Evolutionary conservation across 2,329 filamentous ascomycete genomes (phyloP), one percentile per base, ranked within the genome.

Genomic region (Gremmenia infestans): DNA sequence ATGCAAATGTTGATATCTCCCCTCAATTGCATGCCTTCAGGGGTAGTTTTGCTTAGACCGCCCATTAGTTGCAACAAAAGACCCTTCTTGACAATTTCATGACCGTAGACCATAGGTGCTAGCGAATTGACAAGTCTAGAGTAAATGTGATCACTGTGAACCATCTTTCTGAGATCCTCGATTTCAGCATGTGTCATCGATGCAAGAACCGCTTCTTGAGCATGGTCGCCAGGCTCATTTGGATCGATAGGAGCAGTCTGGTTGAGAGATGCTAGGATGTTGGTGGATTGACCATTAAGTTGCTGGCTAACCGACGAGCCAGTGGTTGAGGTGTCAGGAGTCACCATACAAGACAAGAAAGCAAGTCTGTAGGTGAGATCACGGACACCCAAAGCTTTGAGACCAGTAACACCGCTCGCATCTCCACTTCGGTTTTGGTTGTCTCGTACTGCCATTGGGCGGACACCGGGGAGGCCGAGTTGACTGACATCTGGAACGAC

Each of bases 1-100:
- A 99, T 90, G 73, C 94, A 99, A 60, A 99, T 96, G 75, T 99
- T 99, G 78, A 99, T 92, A 70, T 99, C 94, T 64, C 94, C 94
- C 81, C 94, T 86, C 45, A 99, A 81, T 61, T 92, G 85, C 91
- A 99, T 96, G 60, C 91, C 93, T 74, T 99, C 94, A 0, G 91
- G 82, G 0, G 94, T 99, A 22, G 83, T 82, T 72, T 99, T 99
- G 73, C 86, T 85, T 2, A 99, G 90, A 77, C 94, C 94, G n/a
- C 91, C 90, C 82, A 99, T 91, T 48, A 99, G 80, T 72, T 99
- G 94, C 43, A 99, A 79, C 7, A 99, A 81, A 23, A 99, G 78
- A 32, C 94, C 94, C 73, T 99, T 99, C 76, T 99, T 99, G 68
- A 99, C 93, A 55, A 97, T 91, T 60, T 94, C 91, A 70, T 99